A percentile compares a stretch with the other conserved stretches of the same genome.
These are phyloP conservation scores for Andrographis paniculata DNA, from an alignment of 305 asterid species.

Conservation along the genomic window DNA sequence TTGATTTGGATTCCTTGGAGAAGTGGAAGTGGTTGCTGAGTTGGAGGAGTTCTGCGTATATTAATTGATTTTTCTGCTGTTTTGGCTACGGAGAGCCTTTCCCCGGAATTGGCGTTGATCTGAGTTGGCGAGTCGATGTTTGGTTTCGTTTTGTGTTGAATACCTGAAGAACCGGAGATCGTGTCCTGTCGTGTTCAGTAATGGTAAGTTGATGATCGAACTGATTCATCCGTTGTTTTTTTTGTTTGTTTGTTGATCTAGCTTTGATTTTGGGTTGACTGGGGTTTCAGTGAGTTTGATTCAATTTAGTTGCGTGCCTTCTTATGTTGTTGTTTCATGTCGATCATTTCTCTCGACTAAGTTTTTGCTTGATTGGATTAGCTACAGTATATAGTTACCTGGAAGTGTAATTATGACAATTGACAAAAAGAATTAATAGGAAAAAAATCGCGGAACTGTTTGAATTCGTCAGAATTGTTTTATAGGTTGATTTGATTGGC, in stretches of 20 bases:
- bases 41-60: background rate
- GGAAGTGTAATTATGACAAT: no score
- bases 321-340: background rate
- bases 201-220: constrained; percentile 48
- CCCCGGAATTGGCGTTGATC: constrained; percentile 47
- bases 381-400: background rate
- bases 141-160: constrained; percentile 41
- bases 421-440: no score
- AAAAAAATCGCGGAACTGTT: no score
- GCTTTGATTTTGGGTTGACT: constrained; percentile 23
- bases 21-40: background rate
- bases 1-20: background rate
- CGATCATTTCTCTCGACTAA: background rate
- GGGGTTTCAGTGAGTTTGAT: constrained; percentile 12
- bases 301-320: constrained; percentile 4
- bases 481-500: constrained; percentile 2
- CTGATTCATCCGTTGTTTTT: constrained; percentile 29
- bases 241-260: constrained; percentile 17
- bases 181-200: constrained; percentile 31
- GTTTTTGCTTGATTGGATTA: background rate
- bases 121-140: constrained; percentile 43
- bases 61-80: background rate
- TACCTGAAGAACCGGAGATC: constrained; percentile 70
- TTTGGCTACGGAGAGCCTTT: constrained; percentile 23
- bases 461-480: background rate